Conservation (phyloP, 257 asterid genomes). For the Fraxinus pennsylvanica region DNA sequence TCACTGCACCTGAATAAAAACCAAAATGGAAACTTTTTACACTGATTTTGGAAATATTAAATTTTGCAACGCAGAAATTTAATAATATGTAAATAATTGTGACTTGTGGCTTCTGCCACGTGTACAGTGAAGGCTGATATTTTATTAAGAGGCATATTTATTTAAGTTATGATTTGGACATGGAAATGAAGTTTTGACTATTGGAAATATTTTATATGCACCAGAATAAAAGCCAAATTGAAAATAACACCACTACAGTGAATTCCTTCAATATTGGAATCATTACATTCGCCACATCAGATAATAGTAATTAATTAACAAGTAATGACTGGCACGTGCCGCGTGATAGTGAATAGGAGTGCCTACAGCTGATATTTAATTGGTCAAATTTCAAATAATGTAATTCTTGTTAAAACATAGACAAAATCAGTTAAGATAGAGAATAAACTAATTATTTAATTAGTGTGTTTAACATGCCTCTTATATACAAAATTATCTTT, state of each 20-base stretch:
- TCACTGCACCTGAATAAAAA: conserved; percentile 57
- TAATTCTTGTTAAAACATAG: background rate
- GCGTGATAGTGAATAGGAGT: background rate
- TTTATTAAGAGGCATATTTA: background rate
- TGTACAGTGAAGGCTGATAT: conserved; percentile 1
- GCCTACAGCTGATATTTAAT: background rate
- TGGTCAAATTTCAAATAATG: background rate
- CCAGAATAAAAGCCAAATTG: conserved; percentile 35
- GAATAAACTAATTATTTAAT: background rate
- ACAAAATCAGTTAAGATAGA: background rate
- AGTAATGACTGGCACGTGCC: background rate
- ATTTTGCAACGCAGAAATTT: conserved; percentile 26
- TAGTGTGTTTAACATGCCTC: too few species aligned
- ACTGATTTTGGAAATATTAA: conserved; percentile 6
- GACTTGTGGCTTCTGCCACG: background rate
- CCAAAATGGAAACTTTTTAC: background rate
- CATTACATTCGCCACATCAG: background rate
- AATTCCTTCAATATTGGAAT: background rate
- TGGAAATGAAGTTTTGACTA: background rate
- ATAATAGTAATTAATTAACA: background rate
- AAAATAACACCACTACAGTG: background rate
- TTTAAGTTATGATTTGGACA: too few species aligned
- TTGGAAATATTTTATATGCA: conserved; percentile 24
- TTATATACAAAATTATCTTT: too few species aligned
- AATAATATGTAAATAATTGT: background rate